These are phyloP conservation scores for Psilocybe cyanescens DNA, from an alignment of 768 basidiomycete genomes.

Conservation along the genomic window DNA sequence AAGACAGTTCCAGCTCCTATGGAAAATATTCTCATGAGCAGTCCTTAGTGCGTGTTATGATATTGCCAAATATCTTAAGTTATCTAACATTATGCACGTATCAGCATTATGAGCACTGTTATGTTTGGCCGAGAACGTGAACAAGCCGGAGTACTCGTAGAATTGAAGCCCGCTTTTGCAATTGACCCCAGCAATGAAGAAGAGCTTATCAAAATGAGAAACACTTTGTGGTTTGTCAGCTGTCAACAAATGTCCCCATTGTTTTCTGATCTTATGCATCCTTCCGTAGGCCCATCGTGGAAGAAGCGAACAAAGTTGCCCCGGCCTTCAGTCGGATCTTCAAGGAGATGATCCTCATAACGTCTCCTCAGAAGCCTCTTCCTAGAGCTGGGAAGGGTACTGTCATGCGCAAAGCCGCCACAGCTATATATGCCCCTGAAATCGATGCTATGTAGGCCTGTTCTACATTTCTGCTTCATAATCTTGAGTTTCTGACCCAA, in stretches of 20 bases:
- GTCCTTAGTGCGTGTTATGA: conserved; percentile 27
- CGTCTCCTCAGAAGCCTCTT: conserved; percentile 40
- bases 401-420: conserved; percentile 45
- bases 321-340: conserved; percentile 50
- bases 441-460: conserved; percentile 46
- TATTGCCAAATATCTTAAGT: neutral
- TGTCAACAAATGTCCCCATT: no score
- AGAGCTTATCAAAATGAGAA: conserved; percentile 1
- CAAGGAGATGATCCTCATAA: conserved; percentile 56
- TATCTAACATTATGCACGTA: neutral
- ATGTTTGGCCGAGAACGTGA: conserved; percentile 4
- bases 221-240: neutral
- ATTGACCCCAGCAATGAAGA: conserved; percentile 2
- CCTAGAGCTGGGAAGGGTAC: conserved; percentile 52
- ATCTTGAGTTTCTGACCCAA: neutral
- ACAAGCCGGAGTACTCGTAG: conserved; percentile 1
- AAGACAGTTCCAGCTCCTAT: neutral
- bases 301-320: conserved; percentile 46
- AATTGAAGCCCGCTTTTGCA: neutral
- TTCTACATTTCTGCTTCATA: neutral
- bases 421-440: conserved; percentile 44
- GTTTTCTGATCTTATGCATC: neutral
- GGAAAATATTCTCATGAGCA: conserved; percentile 3
- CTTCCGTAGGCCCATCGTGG: conserved; percentile 36
- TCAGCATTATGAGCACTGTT: neutral